phyloP scores from a whole-genome alignment of 2,329 filamentous ascomycete genomes.

The Xylaria sp. region DNA sequence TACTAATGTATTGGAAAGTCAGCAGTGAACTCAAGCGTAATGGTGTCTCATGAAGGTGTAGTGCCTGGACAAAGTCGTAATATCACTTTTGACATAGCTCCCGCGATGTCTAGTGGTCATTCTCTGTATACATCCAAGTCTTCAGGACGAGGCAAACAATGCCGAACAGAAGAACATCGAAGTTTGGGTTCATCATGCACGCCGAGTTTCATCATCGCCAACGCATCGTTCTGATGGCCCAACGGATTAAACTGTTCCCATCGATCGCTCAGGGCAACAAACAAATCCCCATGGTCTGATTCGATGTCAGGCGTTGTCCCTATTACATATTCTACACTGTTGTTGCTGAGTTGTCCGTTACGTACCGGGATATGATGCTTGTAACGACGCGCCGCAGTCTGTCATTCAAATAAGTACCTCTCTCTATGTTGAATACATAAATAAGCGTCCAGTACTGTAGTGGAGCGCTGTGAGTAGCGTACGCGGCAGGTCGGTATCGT shows the following conservation, averaged over 20 bases:
- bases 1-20: neutral
- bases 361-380: conserved; percentile 11
- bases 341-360: conserved; percentile 37
- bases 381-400: conserved; percentile 1
- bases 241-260: neutral
- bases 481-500: neutral
- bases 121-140: neutral
- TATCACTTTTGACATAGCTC: neutral
- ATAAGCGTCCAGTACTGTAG: neutral
- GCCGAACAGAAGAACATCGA: neutral
- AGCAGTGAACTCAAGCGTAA: neutral
- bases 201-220: conserved; percentile 8
- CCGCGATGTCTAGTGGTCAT: neutral
- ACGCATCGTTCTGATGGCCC: neutral
- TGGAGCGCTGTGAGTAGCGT: neutral
- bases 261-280: neutral
- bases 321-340: conserved; percentile 8
- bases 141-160: neutral
- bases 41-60: too few species aligned
- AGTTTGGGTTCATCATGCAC: neutral
- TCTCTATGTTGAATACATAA: neutral
- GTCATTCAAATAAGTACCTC: neutral
- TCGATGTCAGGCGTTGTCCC: neutral
- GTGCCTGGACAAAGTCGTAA: neutral
- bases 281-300: neutral